phyloP scores from a whole-genome alignment of 2,329 filamentous ascomycete species.

The Paraconiothyrium sp. region DNA sequence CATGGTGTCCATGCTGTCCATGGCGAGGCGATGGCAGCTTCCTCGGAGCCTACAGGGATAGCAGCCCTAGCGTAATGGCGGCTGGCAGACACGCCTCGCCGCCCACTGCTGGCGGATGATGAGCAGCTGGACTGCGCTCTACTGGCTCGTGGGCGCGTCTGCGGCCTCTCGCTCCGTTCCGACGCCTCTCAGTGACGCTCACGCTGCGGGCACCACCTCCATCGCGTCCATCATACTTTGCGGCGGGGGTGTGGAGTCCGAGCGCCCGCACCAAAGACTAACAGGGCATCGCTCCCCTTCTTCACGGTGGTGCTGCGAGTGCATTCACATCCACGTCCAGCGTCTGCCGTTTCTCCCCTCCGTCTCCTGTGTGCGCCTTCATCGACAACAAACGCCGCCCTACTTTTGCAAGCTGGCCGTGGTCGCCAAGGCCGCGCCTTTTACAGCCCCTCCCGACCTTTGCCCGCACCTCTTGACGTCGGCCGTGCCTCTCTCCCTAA shows the following conservation, averaged over 20 bases:
- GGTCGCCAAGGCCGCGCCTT: constrained; percentile 7
- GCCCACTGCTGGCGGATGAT: not conserved
- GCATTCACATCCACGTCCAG: not conserved
- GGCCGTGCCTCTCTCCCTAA: constrained; percentile 11
- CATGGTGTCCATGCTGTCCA: constrained; percentile 19
- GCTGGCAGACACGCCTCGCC: constrained; percentile 8
- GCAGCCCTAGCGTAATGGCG: not conserved
- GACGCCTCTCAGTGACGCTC: not conserved
- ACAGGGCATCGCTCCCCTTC: not conserved
- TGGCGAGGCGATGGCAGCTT: constrained; percentile 10
- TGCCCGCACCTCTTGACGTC: constrained; percentile 8
- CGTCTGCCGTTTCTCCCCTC: not conserved
- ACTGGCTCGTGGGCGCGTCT: constrained; percentile 6
- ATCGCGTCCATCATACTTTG: not conserved
- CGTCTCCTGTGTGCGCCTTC: not conserved
- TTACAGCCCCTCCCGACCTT: constrained; percentile 7
- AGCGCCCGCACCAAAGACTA: not conserved
- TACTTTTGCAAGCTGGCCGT: constrained; percentile 7
- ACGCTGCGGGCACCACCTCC: constrained; percentile 6
- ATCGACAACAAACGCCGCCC: constrained; percentile 4
- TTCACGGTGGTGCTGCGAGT: not conserved
- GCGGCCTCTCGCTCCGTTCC: constrained; percentile 2
- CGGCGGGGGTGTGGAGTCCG: constrained; percentile 3
- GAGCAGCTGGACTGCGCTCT: constrained; percentile 7
- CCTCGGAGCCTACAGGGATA: not conserved